phyloP scores from a whole-genome alignment of 2,329 filamentous ascomycete species.

The Periconia sp. region DNA sequence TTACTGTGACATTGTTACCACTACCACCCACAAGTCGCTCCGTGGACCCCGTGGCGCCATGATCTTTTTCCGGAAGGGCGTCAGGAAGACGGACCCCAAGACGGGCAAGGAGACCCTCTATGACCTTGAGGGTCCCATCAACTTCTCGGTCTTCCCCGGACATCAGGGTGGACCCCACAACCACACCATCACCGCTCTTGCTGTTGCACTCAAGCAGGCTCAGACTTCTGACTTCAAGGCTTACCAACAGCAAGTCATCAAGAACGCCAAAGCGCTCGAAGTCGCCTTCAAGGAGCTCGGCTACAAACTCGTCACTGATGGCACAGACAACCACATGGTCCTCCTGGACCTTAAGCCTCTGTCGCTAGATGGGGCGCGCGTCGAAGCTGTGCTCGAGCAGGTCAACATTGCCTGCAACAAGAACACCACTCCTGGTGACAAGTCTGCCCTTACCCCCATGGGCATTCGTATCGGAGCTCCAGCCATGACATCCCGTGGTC shows the following conservation, averaged over 20 bases:
- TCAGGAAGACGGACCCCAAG: conserved; percentile 82
- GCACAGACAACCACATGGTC: conserved; percentile 97
- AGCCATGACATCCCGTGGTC: conserved; percentile 97
- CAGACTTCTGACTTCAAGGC: conserved; percentile 87
- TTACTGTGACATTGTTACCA: conserved; percentile 93
- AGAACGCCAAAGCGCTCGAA: conserved; percentile 90
- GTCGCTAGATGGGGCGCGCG: conserved; percentile 83
- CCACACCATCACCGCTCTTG: conserved; percentile 95
- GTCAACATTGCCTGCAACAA: conserved; percentile 98
- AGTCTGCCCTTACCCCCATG: conserved; percentile 89
- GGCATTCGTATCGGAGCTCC: conserved; percentile 94
- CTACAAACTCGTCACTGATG: conserved; percentile 89
- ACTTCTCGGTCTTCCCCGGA: conserved; percentile 94
- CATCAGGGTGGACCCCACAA: conserved; percentile 99
- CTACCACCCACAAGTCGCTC: conserved; percentile 96
- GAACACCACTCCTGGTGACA: conserved; percentile 96
- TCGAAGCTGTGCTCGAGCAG: conserved; percentile 88
- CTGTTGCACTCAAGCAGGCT: conserved; percentile 93
- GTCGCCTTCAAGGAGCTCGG: conserved; percentile 68
- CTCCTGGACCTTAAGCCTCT: conserved; percentile 90
- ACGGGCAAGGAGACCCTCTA: conserved; percentile 85
- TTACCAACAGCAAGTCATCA: conserved; percentile 88
- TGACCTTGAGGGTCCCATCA: conserved; percentile 91
- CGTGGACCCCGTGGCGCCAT: conserved; percentile 93
- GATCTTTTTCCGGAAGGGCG: conserved; percentile 97